Evolutionary conservation across 163 green algal genomes (phyloP).

Genomic region (Prototheca wickerhamii): DNA sequence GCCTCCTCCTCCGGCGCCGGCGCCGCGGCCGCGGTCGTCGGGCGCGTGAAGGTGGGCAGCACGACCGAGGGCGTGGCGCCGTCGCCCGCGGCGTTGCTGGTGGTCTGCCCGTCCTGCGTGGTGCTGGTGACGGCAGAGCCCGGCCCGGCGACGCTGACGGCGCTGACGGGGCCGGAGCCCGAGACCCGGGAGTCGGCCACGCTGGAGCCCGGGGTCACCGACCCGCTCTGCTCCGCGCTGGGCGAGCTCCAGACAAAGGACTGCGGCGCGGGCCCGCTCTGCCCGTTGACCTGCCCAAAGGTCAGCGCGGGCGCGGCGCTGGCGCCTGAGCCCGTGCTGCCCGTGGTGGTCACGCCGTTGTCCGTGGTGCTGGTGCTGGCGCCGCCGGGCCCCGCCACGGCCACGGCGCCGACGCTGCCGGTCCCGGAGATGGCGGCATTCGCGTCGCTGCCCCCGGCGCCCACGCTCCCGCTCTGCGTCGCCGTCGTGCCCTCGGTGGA

Average conservation of each 20-base stretch:
- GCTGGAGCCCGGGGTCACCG: background rate
- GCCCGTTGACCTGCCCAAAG: background rate
- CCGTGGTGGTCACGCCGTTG: conserved; percentile 7
- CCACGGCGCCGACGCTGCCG: conserved; percentile 4
- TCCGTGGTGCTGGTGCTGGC: conserved; percentile 14
- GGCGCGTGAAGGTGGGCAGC: background rate
- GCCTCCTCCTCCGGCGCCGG: background rate
- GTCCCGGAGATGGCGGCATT: background rate
- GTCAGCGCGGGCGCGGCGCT: background rate
- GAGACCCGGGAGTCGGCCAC: background rate
- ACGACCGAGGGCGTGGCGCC: background rate
- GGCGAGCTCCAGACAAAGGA: too few species aligned
- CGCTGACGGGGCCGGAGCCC: conserved; percentile 5
- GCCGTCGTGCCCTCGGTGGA: background rate
- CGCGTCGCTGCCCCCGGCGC: background rate
- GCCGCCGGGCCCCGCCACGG: conserved; percentile 8
- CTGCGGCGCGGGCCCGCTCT: too few species aligned
- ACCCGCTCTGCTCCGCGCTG: background rate
- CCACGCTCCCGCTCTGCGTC: background rate
- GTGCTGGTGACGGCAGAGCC: conserved; percentile 9
- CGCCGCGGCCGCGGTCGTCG: too few species aligned
- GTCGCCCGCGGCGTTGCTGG: background rate
- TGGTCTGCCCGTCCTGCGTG: conserved; percentile 8
- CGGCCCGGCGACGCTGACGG: conserved; percentile 8
- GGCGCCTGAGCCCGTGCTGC: background rate